Evolutionary conservation across 2,329 filamentous ascomycete species (phyloP).

Genomic region (Chaetomium sp.): DNA sequence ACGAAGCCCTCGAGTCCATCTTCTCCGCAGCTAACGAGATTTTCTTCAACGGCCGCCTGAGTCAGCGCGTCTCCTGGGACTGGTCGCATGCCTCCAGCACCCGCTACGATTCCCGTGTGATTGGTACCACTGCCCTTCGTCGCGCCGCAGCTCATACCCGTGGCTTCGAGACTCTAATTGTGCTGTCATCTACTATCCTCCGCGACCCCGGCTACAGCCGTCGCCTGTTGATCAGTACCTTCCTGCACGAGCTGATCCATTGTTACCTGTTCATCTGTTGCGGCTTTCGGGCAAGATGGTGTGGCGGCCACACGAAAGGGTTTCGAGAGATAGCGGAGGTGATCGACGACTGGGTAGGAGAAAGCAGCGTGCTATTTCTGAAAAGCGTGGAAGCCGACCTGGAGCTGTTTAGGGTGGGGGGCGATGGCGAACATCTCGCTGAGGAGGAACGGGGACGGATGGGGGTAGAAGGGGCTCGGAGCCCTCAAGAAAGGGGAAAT

Average conservation of each 20-base stretch:
- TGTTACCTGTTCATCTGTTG: conserved; percentile 59
- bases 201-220: conserved; percentile 49
- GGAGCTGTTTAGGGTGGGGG: conserved; percentile 39
- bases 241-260: conserved; percentile 61
- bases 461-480: neutral
- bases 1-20: conserved; percentile 50
- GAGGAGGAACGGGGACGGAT: neutral
- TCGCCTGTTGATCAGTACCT: conserved; percentile 56
- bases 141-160: conserved; percentile 33
- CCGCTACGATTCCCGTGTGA: conserved; percentile 49
- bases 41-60: conserved; percentile 53
- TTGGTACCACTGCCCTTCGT: conserved; percentile 57
- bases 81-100: conserved; percentile 48
- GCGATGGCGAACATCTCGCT: neutral
- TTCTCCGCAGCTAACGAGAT: conserved; percentile 56
- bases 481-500: neutral
- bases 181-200: conserved; percentile 55
- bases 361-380: conserved; percentile 44
- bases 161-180: conserved; percentile 57
- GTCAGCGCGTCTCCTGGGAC: conserved; percentile 54
- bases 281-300: conserved; percentile 48
- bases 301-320: conserved; percentile 54
- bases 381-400: conserved; percentile 57
- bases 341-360: conserved; percentile 57
- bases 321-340: conserved; percentile 52